phyloP scores from a whole-genome alignment of 78 protist species.

The Chrysochromulina parva region DNA sequence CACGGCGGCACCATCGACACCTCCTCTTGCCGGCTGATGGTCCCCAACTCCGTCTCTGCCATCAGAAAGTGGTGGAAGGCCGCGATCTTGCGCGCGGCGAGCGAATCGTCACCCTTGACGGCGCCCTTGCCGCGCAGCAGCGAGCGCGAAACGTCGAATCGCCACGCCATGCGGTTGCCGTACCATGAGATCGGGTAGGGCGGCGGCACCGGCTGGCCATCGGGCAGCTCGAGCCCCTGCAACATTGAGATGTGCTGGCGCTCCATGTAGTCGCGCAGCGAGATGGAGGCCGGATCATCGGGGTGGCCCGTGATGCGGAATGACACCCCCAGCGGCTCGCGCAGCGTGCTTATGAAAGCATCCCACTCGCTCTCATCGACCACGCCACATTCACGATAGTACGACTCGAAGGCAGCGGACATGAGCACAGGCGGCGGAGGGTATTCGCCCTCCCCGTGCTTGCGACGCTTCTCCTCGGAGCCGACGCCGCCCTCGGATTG shows the following conservation, averaged over 20 bases:
- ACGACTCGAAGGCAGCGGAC: background rate
- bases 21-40: constrained; percentile 62
- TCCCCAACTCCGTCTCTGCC: constrained; percentile 20
- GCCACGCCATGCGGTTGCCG: background rate
- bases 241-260: background rate
- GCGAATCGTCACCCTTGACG: no score
- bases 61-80: constrained; percentile 42
- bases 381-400: background rate
- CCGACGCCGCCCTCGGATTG: no score
- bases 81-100: background rate
- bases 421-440: background rate
- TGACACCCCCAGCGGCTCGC: constrained; percentile 36
- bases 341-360: background rate
- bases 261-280: background rate
- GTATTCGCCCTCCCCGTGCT: background rate
- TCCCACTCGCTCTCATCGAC: constrained; percentile 19
- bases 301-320: constrained; percentile 46
- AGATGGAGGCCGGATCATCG: background rate
- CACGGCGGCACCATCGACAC: constrained; percentile 42
- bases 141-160: background rate
- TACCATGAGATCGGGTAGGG: background rate
- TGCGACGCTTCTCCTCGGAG: no score
- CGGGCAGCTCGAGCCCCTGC: background rate
- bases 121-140: constrained; percentile 16
- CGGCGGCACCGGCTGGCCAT: background rate